Conservation (phyloP, 768 basidiomycete species). For the Tricholoma flavovirens region DNA sequence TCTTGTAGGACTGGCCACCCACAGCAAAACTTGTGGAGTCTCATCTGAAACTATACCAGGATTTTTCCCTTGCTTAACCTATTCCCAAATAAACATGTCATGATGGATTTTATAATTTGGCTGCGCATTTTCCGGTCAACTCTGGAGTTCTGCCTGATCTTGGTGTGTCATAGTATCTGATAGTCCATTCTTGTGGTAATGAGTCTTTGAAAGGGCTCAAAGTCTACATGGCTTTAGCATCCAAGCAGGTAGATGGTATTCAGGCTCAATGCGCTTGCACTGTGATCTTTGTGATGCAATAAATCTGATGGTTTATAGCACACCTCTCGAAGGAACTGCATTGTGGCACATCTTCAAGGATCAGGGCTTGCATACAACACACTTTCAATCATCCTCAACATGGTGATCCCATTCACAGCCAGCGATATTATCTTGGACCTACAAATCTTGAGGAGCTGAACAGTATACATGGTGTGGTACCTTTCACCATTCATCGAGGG, state of each 20-base stretch:
- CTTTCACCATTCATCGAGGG: conserved; percentile 79
- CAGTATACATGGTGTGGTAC: conserved; percentile 62
- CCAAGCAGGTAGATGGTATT: conserved; percentile 55
- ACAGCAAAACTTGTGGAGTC: conserved; percentile 74
- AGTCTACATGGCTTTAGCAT: conserved; percentile 88
- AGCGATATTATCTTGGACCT: conserved; percentile 74
- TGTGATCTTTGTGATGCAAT: no score
- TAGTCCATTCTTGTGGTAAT: neutral
- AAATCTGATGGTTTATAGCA: conserved; percentile 79
- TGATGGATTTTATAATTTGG: neutral
- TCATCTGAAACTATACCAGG: conserved; percentile 79
- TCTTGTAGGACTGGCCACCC: conserved; percentile 83
- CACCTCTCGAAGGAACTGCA: conserved; percentile 54
- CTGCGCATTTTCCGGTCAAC: no score
- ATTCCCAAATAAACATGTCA: conserved; percentile 21
- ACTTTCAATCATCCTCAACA: conserved; percentile 21
- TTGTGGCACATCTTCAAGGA: conserved; percentile 86
- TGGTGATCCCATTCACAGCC: conserved; percentile 85
- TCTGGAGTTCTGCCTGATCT: conserved; percentile 69
- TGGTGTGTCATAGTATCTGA: conserved; percentile 36
- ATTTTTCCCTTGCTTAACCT: conserved; percentile 76
- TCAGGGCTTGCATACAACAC: conserved; percentile 67
- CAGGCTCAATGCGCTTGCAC: conserved; percentile 78
- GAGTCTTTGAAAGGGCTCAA: conserved; percentile 60
- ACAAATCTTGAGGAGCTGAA: conserved; percentile 54